Percentiles rank a stretch among this genome's conserved stretches.
Evolutionary conservation across 2,329 filamentous ascomycete genomes (phyloP).

Genomic region (Pyrenophora graminea): DNA sequence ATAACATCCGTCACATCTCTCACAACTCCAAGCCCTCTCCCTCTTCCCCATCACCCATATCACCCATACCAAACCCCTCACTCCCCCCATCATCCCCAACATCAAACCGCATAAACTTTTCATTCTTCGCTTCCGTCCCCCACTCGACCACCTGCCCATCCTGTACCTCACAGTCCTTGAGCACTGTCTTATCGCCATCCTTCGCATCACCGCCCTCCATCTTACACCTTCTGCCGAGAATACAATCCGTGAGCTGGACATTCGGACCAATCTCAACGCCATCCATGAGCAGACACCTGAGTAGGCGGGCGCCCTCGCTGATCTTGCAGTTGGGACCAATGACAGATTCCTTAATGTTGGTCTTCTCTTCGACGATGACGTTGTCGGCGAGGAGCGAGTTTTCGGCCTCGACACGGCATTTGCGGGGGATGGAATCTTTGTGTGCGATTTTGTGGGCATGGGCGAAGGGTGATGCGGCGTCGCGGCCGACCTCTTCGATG

Average conservation of each 20-base stretch:
- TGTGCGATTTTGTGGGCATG: conserved; percentile 81
- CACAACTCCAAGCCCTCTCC: conserved; percentile 11
- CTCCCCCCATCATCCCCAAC: conserved; percentile 45
- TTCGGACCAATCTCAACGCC: conserved; percentile 82
- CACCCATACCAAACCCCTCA: conserved; percentile 34
- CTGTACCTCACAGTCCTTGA: conserved; percentile 91
- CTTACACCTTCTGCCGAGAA: conserved; percentile 78
- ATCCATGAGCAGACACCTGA: conserved; percentile 91
- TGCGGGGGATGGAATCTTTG: conserved; percentile 76
- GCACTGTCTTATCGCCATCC: conserved; percentile 52
- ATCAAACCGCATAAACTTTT: conserved; percentile 63
- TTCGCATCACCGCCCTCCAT: conserved; percentile 74
- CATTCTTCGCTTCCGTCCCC: conserved; percentile 66
- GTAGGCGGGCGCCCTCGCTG: conserved; percentile 79
- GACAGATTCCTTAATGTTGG: conserved; percentile 88
- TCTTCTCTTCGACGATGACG: conserved; percentile 84
- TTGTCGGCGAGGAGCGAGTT: conserved; percentile 88
- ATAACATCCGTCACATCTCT: not conserved
- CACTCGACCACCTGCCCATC: conserved; percentile 82
- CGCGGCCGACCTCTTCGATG: conserved; percentile 63
- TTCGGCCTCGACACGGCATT: conserved; percentile 78
- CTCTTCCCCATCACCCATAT: conserved; percentile 12
- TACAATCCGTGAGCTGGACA: conserved; percentile 83
- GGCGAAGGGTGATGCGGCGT: conserved; percentile 68
- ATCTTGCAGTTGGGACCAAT: conserved; percentile 88